Percentiles rank a stretch among this genome's conserved stretches.
These are phyloP conservation scores for Geotrichum cucujoidarum DNA, from an alignment of 1,139 yeast species.

Conservation along the genomic window DNA sequence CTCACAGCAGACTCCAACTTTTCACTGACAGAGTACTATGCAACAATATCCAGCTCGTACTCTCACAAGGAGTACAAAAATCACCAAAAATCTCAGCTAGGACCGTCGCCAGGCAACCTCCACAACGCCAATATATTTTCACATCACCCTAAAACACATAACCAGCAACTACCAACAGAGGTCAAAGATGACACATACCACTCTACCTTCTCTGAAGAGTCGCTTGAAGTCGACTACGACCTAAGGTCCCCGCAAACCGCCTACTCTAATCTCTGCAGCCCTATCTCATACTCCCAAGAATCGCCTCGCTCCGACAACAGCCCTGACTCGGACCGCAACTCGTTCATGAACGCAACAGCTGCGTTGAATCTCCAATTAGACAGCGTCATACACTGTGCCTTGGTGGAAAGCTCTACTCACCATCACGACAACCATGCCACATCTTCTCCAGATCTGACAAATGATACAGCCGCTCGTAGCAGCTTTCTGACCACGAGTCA, in stretches of 20 bases:
- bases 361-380: slow-evolving; percentile 10
- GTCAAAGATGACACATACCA: background rate
- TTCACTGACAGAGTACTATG: background rate
- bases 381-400: slow-evolving; percentile 12
- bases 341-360: background rate
- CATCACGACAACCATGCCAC: too few relatives aligned
- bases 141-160: too few relatives aligned
- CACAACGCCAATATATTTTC: background rate
- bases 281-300: too few relatives aligned
- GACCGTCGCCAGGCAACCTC: background rate
- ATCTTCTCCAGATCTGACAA: too few relatives aligned
- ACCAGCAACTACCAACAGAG: too few relatives aligned
- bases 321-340: background rate
- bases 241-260: too few relatives aligned
- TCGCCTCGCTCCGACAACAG: background rate
- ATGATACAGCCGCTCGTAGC: too few relatives aligned
- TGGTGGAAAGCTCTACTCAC: slow-evolving; percentile 10
- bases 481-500: too few relatives aligned
- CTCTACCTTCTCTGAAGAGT: background rate
- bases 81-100: background rate
- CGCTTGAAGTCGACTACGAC: background rate
- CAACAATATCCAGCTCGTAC: background rate
- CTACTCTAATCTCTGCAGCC: too few relatives aligned
- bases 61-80: background rate
- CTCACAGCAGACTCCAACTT: background rate